Evolutionary conservation across 2,329 filamentous ascomycete genomes (phyloP).

Genomic region (Zelopaecilomyces penicillatus): DNA sequence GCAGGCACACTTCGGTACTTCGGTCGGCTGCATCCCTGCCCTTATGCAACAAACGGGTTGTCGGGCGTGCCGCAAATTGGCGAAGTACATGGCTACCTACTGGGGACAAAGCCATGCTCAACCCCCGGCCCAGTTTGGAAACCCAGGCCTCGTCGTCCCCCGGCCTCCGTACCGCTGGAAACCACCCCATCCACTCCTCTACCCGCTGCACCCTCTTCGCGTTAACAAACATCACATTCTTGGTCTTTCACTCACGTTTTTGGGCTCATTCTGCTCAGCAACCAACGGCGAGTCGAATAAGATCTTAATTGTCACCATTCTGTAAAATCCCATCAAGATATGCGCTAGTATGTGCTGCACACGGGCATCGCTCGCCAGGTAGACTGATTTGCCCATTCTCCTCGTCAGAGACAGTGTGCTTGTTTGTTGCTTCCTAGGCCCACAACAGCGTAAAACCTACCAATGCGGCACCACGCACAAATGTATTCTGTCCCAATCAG

Average conservation of each 20-base stretch:
- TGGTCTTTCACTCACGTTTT: constrained; percentile 42
- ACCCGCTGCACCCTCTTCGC: constrained; percentile 24
- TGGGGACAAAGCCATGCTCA: no score
- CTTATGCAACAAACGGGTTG: no score
- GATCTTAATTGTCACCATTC: background rate
- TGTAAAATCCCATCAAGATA: constrained; percentile 6
- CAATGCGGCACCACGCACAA: no score
- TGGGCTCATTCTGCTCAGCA: constrained; percentile 56
- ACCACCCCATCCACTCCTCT: constrained; percentile 16
- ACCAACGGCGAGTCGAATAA: constrained; percentile 26
- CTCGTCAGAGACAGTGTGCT: constrained; percentile 1
- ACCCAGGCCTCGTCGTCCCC: constrained; percentile 13
- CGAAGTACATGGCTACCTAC: no score
- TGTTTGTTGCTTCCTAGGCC: background rate
- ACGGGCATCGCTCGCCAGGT: background rate
- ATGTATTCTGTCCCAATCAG: no score
- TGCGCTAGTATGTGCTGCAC: constrained; percentile 2
- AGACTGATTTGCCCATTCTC: constrained; percentile 2
- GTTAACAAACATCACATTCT: constrained; percentile 17
- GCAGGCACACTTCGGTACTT: no score
- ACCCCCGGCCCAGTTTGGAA: no score
- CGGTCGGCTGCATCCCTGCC: no score
- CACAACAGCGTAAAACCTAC: no score
- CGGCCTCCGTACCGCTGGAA: constrained; percentile 5
- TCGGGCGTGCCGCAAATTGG: no score